Conservation (phyloP, 148 eudicot genomes). For the Rhododendron mucronatum region DNA sequence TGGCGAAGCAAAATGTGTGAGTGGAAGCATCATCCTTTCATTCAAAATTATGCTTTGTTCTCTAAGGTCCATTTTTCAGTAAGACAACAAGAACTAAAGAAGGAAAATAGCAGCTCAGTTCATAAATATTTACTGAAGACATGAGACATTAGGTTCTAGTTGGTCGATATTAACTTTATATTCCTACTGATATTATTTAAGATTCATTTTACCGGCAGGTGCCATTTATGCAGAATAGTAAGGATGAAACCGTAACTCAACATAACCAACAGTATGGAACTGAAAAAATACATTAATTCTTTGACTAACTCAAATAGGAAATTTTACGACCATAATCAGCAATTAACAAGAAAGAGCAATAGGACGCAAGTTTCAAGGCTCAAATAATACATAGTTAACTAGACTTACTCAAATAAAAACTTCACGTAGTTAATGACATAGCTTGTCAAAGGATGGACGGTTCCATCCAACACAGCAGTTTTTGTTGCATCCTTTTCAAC, state of each 20-base stretch:
- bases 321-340: background rate
- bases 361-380: background rate
- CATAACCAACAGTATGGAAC: background rate
- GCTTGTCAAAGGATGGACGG: slow-evolving; percentile 98
- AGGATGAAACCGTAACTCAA: background rate
- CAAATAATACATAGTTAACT: background rate
- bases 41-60: background rate
- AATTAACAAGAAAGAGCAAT: background rate
- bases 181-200: background rate
- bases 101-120: background rate
- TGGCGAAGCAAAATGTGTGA: background rate
- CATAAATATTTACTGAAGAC: background rate
- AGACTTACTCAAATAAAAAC: slow-evolving; percentile 87
- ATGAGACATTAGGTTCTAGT: background rate
- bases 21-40: background rate
- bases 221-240: background rate
- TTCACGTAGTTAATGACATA: slow-evolving; percentile 97
- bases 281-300: background rate
- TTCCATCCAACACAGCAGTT: slow-evolving; percentile 89
- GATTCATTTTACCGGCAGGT: background rate
- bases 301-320: background rate
- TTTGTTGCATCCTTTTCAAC: slow-evolving; percentile 96
- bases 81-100: background rate
- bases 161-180: background rate
- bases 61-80: background rate